Base-by-base conservation (phyloP, 1,284 basidiomycete species). In the Tilletia walkeri region DNA sequence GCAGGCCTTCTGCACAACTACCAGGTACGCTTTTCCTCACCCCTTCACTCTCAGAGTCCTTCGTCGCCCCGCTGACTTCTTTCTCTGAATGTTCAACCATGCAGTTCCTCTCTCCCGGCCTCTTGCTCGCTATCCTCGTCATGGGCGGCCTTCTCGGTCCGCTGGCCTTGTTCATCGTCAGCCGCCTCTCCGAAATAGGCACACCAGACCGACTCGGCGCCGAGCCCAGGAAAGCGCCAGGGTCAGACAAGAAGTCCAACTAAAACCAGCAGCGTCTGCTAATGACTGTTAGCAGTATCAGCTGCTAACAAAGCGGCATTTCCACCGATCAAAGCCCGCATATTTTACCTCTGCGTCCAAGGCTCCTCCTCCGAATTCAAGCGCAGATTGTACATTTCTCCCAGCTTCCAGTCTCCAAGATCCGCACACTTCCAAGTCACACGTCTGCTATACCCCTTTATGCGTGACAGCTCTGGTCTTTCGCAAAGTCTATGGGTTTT, bases 141-240 rank as follows among this genome's bases (percentile, higher is more conserved):
- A 63, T 63, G 59, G 59, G 59, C 36, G 59, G 30, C 59, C 36
- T 63, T 20, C 36, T 63, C 9, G 59, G 59, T 16, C 59, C 59
- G 16, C 12, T 63, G 30, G 59, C 36, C n/a, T 34, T 63, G 16
- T 63, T 63, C 59, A 34, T 63, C 59, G 34, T 63, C 59, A 34
- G 30, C 36, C 59, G 59, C 6, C 59, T 63, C 34, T 63, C 59
- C 36, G 59, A 63, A 38, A 20, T 63, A 10, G 38, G 59, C 30
- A 41, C 59, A 18, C 59, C 59, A 14, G 59, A 63, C 59, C 34
- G 59, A 16, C 59, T 63, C 59, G 59, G 59, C 59, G 59, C 59
- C 3, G 59, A 63, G 38, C 59, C 59, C 14, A 38, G 59, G 38
- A 63, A 63, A 63, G 36, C 59, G 39, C 59, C 59, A 24, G 59